Evolutionary conservation across 2,329 filamentous ascomycete genomes (phyloP).

Genomic region (Tolypocladium guangdongense): DNA sequence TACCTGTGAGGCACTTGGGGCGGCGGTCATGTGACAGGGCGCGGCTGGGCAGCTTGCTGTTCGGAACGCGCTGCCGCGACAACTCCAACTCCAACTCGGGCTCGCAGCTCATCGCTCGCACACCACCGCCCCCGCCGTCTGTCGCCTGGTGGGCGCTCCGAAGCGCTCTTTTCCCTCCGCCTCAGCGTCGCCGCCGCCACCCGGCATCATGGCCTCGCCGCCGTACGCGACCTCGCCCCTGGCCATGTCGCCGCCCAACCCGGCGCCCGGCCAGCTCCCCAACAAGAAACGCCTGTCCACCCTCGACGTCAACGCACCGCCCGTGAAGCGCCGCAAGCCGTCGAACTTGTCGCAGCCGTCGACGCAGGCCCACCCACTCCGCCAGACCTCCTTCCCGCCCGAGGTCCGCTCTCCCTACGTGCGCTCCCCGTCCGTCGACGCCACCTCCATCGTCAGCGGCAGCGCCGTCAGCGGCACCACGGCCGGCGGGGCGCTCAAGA

Average conservation of each 20-base stretch:
- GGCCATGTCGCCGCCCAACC: constrained; percentile 44
- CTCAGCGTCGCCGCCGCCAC: background rate
- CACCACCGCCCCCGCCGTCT: background rate
- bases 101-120: background rate
- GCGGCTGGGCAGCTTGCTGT: no score
- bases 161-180: background rate
- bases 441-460: constrained; percentile 47
- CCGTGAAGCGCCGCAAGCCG: constrained; percentile 59
- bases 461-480: constrained; percentile 42
- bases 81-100: no score
- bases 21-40: background rate
- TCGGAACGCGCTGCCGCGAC: background rate
- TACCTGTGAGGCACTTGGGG: background rate
- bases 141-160: constrained; percentile 1
- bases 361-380: constrained; percentile 53
- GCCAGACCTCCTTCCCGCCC: constrained; percentile 72
- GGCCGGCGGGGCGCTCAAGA: constrained; percentile 32
- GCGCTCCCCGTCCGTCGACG: constrained; percentile 57
- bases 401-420: constrained; percentile 44
- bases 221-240: constrained; percentile 37
- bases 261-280: constrained; percentile 36
- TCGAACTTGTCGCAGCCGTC: constrained; percentile 50
- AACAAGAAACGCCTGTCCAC: constrained; percentile 51
- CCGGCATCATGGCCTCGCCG: constrained; percentile 42
- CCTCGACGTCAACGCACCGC: constrained; percentile 39